These are phyloP conservation scores for Hypoxylon crocopeplum DNA, from an alignment of 495 filamentous ascomycete genomes.

Conservation along the genomic window DNA sequence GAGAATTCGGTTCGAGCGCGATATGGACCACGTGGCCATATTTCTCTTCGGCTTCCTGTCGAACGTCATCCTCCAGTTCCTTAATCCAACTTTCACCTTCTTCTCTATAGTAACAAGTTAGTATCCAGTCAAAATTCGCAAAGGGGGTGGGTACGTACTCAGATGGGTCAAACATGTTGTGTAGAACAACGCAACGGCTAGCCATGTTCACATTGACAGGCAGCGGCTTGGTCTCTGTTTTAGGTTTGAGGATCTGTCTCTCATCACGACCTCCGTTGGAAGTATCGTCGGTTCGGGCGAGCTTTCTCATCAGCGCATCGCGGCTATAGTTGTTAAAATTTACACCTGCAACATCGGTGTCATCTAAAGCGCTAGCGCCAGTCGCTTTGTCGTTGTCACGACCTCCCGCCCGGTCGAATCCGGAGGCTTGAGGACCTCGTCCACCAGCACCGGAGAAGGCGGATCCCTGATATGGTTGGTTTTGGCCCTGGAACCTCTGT, in stretches of 20 bases:
- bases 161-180: slow-evolving; percentile 91
- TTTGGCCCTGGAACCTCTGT: slow-evolving; percentile 85
- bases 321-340: slow-evolving; percentile 99
- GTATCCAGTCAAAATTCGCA: slow-evolving; percentile 25
- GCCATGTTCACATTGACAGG: slow-evolving; percentile 90
- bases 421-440: slow-evolving; percentile 84
- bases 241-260: slow-evolving; percentile 76
- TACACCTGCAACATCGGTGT: slow-evolving; percentile 96
- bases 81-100: slow-evolving; percentile 89
- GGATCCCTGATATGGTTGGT: slow-evolving; percentile 88
- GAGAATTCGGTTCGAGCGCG: slow-evolving; percentile 87
- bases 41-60: slow-evolving; percentile 89
- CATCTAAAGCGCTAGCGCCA: slow-evolving; percentile 94
- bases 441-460: slow-evolving; percentile 92
- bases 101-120: slow-evolving; percentile 69
- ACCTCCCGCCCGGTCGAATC: slow-evolving; percentile 92
- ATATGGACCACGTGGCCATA: slow-evolving; percentile 99
- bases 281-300: slow-evolving; percentile 92
- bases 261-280: slow-evolving; percentile 68
- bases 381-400: slow-evolving; percentile 91
- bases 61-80: slow-evolving; percentile 93
- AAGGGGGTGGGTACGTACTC: slow-evolving; percentile 69
- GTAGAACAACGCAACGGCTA: slow-evolving; percentile 90
- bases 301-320: slow-evolving; percentile 96
- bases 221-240: slow-evolving; percentile 79